Evolutionary conservation across 495 filamentous ascomycete genomes (phyloP), one percentile per base, ranked within the genome.

Genomic region (Tuber microsphaerosporum): DNA sequence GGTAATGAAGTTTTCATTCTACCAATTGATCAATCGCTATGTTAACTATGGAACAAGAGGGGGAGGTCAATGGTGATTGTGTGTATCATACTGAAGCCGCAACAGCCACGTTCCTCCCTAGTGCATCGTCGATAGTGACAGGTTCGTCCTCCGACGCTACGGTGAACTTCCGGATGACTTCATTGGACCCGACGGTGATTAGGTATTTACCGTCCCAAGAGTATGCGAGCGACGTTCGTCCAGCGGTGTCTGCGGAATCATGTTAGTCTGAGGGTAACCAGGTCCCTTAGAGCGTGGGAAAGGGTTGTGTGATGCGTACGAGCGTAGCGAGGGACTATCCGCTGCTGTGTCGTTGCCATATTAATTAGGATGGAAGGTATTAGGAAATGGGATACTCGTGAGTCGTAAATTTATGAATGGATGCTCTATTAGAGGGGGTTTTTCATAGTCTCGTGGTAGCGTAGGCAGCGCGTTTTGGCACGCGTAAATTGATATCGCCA

Each of bases 111-210:
- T 95, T 93, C 74, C 90, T 89, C 75, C 96, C 94, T 73, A 90
- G 89, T 73, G 90, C 93, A 75, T 95, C 92, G 81, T 99, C 95
- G 44, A 99, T 90, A 46, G 92, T 97, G 73, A 87, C 89, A 19
- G 95, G 95, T 81, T 97, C 95, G 71, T 92, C 94, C 85, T 96
- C 93, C 31, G 90, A 92, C 61, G 92, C 94, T 22, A 93, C 94
- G 71, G 90, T 91, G 86, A 94, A 99, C 71, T 97, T 89, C 43
- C 95, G 91, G 80, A 97, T 92, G 26, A 91, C 91, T 80, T 94
- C 92, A 84, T 98, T 97, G 46, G 92, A 91, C 48, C 95, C 95
- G 73, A 91, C 93, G 19, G 95, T 99, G 76, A 98, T 87, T 19
- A 93, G 84, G 72, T 88, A 87, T 82, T 86, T 88, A 26, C 91